Evolutionary conservation across 1,284 basidiomycete species (phyloP).

Genomic region (Singerocomus inundabilis): DNA sequence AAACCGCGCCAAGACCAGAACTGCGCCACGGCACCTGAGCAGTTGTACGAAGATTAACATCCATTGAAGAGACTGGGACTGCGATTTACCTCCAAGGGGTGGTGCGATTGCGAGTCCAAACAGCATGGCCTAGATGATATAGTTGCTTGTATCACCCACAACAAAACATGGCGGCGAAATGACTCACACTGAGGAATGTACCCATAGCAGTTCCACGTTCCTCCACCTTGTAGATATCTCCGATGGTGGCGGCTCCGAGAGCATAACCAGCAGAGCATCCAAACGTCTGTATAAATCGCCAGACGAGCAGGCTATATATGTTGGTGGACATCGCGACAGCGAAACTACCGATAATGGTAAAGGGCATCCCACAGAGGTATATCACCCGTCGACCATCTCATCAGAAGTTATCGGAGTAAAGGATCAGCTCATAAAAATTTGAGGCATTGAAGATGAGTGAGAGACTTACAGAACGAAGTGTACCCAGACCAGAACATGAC

Average conservation of each 20-base stretch:
- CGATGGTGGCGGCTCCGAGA: constrained; percentile 49
- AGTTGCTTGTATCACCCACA: neutral
- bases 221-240: constrained; percentile 47
- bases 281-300: constrained; percentile 48
- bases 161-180: neutral
- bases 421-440: neutral
- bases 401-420: too few relatives aligned
- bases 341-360: constrained; percentile 43
- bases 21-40: constrained; percentile 43
- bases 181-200: constrained; percentile 41
- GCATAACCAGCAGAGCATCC: constrained; percentile 40
- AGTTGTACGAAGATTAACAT: neutral
- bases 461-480: constrained; percentile 29
- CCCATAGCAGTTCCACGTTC: constrained; percentile 51
- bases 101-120: constrained; percentile 48
- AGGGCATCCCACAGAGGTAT: constrained; percentile 46
- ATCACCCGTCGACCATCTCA: constrained; percentile 43
- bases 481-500: constrained; percentile 29
- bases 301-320: constrained; percentile 41
- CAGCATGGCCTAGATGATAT: constrained; percentile 37
- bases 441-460: neutral
- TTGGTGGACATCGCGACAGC: constrained; percentile 39
- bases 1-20: constrained; percentile 71
- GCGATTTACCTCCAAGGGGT: constrained; percentile 39
- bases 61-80: neutral